Base-by-base conservation (phyloP, 257 asterid genomes). In the Jacaranda mimosifolia region DNA sequence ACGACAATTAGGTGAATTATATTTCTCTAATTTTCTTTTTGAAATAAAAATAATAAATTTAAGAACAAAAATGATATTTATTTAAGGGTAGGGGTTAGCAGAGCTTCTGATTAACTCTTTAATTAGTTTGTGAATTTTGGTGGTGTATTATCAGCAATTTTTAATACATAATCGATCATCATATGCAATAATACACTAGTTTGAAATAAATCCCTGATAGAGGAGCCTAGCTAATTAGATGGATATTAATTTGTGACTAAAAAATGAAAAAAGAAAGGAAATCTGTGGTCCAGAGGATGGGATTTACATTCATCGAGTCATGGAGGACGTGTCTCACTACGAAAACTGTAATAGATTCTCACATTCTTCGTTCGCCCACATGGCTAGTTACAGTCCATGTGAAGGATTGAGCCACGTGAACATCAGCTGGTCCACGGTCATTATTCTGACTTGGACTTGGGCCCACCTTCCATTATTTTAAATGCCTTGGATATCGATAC, bases 361-460 rank as follows among this genome's bases (percentile, higher is more conserved):
- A 14, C 5, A 4, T 2, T 9, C 14, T 58, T 10, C 17, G 49
- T 58, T 10, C 17, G 49, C n/a, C n/a, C 53, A 84, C 78, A 38
- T 81, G 86, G 84, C 80, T 7, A 6, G 3, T 12, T 82, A 0
- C 19, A 21, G 77, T 48, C 89, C 86, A 53, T 5, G 21, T 0
- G 36, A 46, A 5, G n/a, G 52, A 70, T 58, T 48, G 70, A 70
- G 26, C 73, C 86, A 77, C 70, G 80, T 65, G 89, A 82, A 45
- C 11, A 32, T 70, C 81, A 77, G 45, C 74, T 43, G 82, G 18
- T 65, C 84, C 81, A 59, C 70, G 12, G 21, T 10, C 72, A 53
- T 14, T 46, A 52, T 46, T 59, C 78, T 36, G 72, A 68, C 78
- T 76, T 53, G 69, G 76, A 55, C 48, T 66, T 35, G 81, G 86